Evolutionary conservation across 2,329 filamentous ascomycete genomes (phyloP).

Genomic region (Daldinia sp.): DNA sequence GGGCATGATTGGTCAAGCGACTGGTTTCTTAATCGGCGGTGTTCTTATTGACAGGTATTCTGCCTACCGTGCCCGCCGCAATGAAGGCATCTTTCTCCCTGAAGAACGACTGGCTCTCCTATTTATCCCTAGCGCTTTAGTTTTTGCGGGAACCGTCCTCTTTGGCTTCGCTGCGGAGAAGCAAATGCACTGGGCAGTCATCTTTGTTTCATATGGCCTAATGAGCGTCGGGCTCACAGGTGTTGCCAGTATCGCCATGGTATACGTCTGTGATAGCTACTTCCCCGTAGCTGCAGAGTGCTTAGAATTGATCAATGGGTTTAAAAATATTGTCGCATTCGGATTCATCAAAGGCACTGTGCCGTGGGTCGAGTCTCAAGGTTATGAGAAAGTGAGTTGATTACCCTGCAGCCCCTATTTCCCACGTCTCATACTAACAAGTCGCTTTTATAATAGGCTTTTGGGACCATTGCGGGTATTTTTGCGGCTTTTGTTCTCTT

Average conservation of each 20-base stretch:
- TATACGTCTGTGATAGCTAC: conserved; percentile 25
- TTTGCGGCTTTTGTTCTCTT: conserved; percentile 13
- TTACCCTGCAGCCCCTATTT: not conserved
- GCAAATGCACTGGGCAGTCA: conserved; percentile 19
- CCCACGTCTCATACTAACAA: not conserved
- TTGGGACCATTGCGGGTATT: conserved; percentile 17
- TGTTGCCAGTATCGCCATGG: conserved; percentile 21
- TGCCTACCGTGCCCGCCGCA: conserved; percentile 13
- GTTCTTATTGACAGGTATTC: conserved; percentile 18
- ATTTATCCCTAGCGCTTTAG: conserved; percentile 13
- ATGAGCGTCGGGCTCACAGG: conserved; percentile 21
- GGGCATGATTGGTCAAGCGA: conserved; percentile 14
- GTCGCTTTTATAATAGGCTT: conserved; percentile 4
- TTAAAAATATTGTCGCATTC: conserved; percentile 22
- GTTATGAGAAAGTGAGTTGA: conserved; percentile 11
- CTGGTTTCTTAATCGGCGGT: conserved; percentile 16
- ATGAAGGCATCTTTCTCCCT: conserved; percentile 20
- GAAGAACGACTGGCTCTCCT: conserved; percentile 18
- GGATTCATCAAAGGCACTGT: conserved; percentile 11
- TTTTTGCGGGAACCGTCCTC: conserved; percentile 15
- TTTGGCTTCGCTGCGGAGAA: conserved; percentile 13
- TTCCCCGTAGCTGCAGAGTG: conserved; percentile 22
- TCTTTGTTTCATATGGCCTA: conserved; percentile 17
- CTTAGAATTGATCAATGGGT: conserved; percentile 22
- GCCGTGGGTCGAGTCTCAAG: conserved; percentile 18